phyloP scores from a whole-genome alignment of 1,284 basidiomycete genomes.

The Ustilago hordei region DNA sequence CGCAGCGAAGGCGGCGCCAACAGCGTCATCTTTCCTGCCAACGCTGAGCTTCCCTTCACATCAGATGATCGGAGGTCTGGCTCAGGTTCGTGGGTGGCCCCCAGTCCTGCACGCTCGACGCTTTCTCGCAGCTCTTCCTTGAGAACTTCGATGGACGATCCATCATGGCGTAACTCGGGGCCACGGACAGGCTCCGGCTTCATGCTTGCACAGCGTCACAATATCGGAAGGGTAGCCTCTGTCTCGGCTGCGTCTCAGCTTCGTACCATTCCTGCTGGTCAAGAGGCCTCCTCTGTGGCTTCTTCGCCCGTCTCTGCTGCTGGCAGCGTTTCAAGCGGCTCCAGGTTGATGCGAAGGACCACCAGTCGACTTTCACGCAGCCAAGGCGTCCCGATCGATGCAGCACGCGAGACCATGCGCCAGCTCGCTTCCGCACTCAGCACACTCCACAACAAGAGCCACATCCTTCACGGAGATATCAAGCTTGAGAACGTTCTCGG shows the following conservation, averaged over 20 bases:
- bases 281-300: slow-evolving; percentile 25
- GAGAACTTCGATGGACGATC: slow-evolving; percentile 29
- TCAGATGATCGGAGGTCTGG: slow-evolving; percentile 26
- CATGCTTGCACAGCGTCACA: slow-evolving; percentile 15
- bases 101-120: slow-evolving; percentile 23
- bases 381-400: slow-evolving; percentile 56
- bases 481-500: slow-evolving; percentile 93
- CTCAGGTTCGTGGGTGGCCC: slow-evolving; percentile 39
- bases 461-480: slow-evolving; percentile 76
- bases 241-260: slow-evolving; percentile 38
- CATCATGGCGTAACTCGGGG: slow-evolving; percentile 23
- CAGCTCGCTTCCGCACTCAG: slow-evolving; percentile 87
- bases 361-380: slow-evolving; percentile 36
- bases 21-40: slow-evolving; percentile 11
- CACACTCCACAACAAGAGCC: slow-evolving; percentile 84
- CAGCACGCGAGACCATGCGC: slow-evolving; percentile 86
- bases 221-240: slow-evolving; percentile 37
- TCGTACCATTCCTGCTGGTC: slow-evolving; percentile 48
- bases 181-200: slow-evolving; percentile 48
- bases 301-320: slow-evolving; percentile 44
- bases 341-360: slow-evolving; percentile 35
- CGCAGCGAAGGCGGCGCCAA: slow-evolving; percentile 48
- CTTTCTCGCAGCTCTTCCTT: slow-evolving; percentile 47
- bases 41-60: slow-evolving; percentile 18
- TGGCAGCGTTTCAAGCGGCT: slow-evolving; percentile 41